Evolutionary conservation across 371 early-diverging fungal genomes (phyloP), one percentile per base, ranked within the genome.

Genomic region (Batkoa obscura): DNA sequence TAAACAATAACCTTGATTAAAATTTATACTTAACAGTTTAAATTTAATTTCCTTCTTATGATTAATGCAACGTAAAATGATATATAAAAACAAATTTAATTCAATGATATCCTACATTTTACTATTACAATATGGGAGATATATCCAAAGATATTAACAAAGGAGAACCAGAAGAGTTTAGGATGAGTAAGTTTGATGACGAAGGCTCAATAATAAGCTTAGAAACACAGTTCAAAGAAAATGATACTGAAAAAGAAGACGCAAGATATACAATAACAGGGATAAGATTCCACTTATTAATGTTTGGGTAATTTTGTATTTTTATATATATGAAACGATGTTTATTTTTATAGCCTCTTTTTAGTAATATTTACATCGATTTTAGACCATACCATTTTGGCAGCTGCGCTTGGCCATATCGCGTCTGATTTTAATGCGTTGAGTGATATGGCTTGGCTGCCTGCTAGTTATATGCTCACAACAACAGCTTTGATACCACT

Each of bases 391-490:
- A 86, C 85, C 35, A 82, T 87, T 58, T 78, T 91, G 9, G 77
- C 88, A 13, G 83, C 80, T 12, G 78, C 83, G 37, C 72, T 86
- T 34, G 78, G 83, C 41, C 74, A 72, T 15, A 86, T 91, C 54
- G 77, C 81, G 15, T 71, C 66, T n/a, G 86, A 85, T 23, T 88
- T 87, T 61, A 69, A 80, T 32, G 70, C 75, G 10, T 66, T 86
- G 0, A 64, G 66, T 32, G 58, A 73, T 23, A 72, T 77, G 17
- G 72, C 84, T 0, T 86, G 84, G 87, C 73, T 86, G 31, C 78
- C 76, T 2, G 81, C 79, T 0, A 65, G 81, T 1, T 85, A 84
- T 62, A 65, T 88, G 70, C 68, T 88, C 47, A 83, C 84, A 32
- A 70, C 70, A 10, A 85, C 84, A 3, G 76, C 84, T 3, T 63